Base-by-base conservation (phyloP, 345 rosid genomes). In the Stellera chamaejasme region DNA sequence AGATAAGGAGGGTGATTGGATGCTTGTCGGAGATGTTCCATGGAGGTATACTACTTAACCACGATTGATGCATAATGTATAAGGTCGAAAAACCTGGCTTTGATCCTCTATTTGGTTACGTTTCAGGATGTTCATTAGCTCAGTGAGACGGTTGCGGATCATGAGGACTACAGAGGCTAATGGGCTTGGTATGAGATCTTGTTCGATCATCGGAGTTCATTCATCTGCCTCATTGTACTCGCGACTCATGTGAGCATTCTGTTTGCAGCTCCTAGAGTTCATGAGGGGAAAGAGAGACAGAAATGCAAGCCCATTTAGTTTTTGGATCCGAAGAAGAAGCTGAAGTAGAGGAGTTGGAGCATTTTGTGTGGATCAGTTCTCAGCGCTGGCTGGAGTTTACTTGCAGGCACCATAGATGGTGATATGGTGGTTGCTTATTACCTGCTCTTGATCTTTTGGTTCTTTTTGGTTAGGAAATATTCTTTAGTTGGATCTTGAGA, bases 11-110 rank as follows among this genome's bases (percentile, higher is more conserved):
- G 98, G 96, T 5, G 98, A 92, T 54, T 85, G 95, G 96, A 92
- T 92, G 96, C 90, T 92, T 52, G 96, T 85, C 44, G 98, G 98
- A 55, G 98, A 91, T 77, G 96, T 91, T 63, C 98, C 98, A 27
- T 91, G 98, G 98, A 72, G 90, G 96, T 91, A 79, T 54, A 74
- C 50, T 58, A 10, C 58, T 52, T n/a, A 41, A 48, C 8, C 55
- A 55, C 56, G 36, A 60, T 5, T 41, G 41, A 23, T 36, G 23
- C 13, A 26, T 23, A 62, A 43, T 43, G 12, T 51, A 16, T 13
- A 54, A 13, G n/a, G 2, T 43, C 4, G 45, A 43, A 27, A 19
- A 43, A 15, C 58, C n/a, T 14, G 39, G 39, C 9, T 4, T 5
- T 32, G 3, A 32, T 16, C 23, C 55, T 67, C 19, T 60, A 47